These are phyloP conservation scores for Globisporangium emineosum DNA, from an alignment of 352 stramenopile species.

Conservation along the genomic window DNA sequence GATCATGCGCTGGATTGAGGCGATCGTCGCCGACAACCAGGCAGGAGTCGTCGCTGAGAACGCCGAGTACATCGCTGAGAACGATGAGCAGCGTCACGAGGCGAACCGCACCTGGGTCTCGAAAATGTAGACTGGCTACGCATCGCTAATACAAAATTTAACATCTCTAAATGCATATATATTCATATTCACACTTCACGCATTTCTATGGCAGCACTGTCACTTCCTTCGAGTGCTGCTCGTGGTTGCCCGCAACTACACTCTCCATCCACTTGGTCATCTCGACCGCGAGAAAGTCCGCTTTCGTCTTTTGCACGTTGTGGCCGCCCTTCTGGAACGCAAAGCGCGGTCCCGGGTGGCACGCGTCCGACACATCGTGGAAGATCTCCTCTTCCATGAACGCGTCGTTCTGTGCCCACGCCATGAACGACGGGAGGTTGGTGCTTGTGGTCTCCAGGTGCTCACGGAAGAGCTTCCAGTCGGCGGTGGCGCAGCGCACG, in stretches of 20 bases:
- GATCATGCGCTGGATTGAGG: slow-evolving; percentile 25
- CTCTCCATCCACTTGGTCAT: slow-evolving; percentile 46
- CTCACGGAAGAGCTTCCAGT: slow-evolving; percentile 37
- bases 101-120: background rate
- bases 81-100: background rate
- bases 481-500: slow-evolving; percentile 40
- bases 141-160: background rate
- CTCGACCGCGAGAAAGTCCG: slow-evolving; percentile 35
- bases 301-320: slow-evolving; percentile 82
- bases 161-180: background rate
- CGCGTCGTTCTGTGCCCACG: slow-evolving; percentile 55
- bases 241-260: slow-evolving; percentile 21
- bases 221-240: slow-evolving; percentile 7
- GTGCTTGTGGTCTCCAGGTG: slow-evolving; percentile 29
- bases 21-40: slow-evolving; percentile 16
- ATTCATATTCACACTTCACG: background rate
- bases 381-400: slow-evolving; percentile 65
- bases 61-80: background rate
- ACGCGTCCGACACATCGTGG: slow-evolving; percentile 29
- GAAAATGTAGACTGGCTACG: background rate
- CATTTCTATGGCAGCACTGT: slow-evolving; percentile 5
- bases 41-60: background rate
- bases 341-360: slow-evolving; percentile 35
- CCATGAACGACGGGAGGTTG: slow-evolving; percentile 41
- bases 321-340: slow-evolving; percentile 53